These are phyloP conservation scores for Borovskyia barvae DNA, from an alignment of 208 protist genomes.

Conservation along the genomic window DNA sequence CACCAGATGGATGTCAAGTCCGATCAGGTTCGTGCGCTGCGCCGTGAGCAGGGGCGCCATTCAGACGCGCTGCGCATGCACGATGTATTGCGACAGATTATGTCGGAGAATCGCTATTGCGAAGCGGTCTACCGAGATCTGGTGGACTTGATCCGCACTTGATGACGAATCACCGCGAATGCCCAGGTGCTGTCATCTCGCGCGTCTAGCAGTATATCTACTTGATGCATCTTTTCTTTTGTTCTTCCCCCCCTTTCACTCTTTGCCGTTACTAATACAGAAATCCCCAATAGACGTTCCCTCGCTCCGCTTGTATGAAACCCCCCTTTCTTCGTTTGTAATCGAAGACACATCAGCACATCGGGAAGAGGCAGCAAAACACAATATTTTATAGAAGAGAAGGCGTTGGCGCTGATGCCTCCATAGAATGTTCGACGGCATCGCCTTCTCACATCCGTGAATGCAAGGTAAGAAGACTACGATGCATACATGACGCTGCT, in stretches of 20 bases:
- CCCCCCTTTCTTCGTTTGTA: too few species aligned
- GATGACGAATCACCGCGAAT: neutral
- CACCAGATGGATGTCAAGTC: constrained; percentile 55
- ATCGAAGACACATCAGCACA: too few species aligned
- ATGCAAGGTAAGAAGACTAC: too few species aligned
- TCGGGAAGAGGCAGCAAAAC: too few species aligned
- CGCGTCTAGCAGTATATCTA: neutral
- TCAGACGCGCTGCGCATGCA: constrained; percentile 43
- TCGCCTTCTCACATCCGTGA: too few species aligned
- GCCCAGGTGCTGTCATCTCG: neutral
- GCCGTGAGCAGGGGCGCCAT: constrained; percentile 42
- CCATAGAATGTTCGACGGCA: too few species aligned
- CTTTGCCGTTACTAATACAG: too few species aligned
- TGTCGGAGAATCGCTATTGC: constrained; percentile 70
- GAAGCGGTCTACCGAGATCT: constrained; percentile 67
- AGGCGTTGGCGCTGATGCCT: too few species aligned
- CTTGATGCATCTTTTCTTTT: constrained; percentile 18
- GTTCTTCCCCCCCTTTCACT: neutral
- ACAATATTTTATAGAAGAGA: too few species aligned
- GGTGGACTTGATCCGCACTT: constrained; percentile 30
- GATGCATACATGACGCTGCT: too few species aligned
- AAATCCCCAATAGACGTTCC: too few species aligned
- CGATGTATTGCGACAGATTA: constrained; percentile 68
- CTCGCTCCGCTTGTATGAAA: too few species aligned
- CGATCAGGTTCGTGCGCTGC: constrained; percentile 58